These are phyloP conservation scores for Sugiyamaella xylanicola DNA, from an alignment of 1,139 yeast genomes.

Conservation along the genomic window DNA sequence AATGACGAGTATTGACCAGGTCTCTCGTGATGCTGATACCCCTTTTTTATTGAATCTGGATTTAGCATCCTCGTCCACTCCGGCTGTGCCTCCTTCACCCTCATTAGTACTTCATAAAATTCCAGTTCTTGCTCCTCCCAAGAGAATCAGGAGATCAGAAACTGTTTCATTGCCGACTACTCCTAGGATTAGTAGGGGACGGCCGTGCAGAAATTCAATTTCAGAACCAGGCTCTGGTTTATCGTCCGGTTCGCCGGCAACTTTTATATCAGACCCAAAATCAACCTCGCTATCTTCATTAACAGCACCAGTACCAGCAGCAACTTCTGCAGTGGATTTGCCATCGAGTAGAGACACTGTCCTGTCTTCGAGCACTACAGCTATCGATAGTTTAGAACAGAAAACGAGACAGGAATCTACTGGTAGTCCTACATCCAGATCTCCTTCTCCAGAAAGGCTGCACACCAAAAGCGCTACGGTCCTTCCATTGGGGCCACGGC, in stretches of 20 bases:
- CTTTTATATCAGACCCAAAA: background rate
- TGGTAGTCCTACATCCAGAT: background rate
- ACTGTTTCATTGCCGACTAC: slow-evolving; percentile 15
- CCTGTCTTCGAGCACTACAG: background rate
- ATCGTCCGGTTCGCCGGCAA: background rate
- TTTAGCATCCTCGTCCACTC: slow-evolving; percentile 2
- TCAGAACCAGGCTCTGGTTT: slow-evolving; percentile 4
- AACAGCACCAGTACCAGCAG: background rate
- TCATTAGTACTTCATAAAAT: slow-evolving; percentile 20
- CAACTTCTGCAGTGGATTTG: background rate
- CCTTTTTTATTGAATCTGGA: slow-evolving; percentile 3
- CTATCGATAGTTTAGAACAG: background rate
- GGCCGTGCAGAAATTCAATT: background rate
- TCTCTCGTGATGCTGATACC: slow-evolving; percentile 5
- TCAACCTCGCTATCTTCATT: background rate
- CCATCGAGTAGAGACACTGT: background rate
- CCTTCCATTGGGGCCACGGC: slow-evolving; percentile 3
- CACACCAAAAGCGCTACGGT: background rate
- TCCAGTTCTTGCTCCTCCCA: slow-evolving; percentile 23
- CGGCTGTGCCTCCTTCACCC: slow-evolving; percentile 17
- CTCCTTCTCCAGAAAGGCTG: background rate
- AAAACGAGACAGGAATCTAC: background rate
- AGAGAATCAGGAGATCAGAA: slow-evolving; percentile 13
- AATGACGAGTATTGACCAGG: slow-evolving; percentile 5
- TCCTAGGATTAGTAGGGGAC: slow-evolving; percentile 3